A percentile compares a stretch with the other conserved stretches of the same genome.
Conservation (phyloP, 179 eudicot species). For the Heliamphora pulchella region DNA sequence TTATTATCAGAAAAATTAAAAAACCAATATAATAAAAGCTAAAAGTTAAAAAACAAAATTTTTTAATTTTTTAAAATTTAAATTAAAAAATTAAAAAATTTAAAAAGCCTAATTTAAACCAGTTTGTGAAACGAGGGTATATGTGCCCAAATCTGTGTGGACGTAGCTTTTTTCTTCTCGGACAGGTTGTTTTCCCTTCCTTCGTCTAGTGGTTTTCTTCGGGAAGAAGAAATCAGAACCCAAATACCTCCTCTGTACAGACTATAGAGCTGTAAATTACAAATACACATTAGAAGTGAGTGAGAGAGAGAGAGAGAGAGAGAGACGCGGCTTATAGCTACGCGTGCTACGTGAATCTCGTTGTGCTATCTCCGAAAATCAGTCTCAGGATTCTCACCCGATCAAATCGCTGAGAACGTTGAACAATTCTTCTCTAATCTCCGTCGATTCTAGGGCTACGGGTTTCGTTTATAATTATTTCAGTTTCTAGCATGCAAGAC, state of each 20-base stretch:
- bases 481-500: background rate
- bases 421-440: constrained; percentile 1
- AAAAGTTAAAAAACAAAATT: too few relatives aligned
- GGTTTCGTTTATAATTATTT: background rate
- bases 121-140: background rate
- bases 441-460: constrained; percentile 4
- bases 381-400: too few relatives aligned
- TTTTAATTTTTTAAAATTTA: too few relatives aligned
- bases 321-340: constrained; percentile 3
- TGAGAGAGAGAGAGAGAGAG: background rate
- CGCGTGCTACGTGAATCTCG: background rate
- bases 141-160: background rate
- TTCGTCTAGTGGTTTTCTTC: background rate
- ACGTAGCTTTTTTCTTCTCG: background rate
- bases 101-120: background rate
- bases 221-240: constrained; percentile 9
- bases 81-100: too few relatives aligned
- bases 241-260: background rate
- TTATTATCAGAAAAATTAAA: too few relatives aligned
- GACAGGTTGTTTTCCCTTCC: background rate
- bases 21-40: too few relatives aligned
- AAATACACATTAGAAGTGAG: background rate
- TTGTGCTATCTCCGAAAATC: background rate
- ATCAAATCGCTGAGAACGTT: background rate
- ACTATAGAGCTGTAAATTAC: background rate